Conservation (phyloP, 2,329 filamentous ascomycete genomes). For the Periconia sp. region DNA sequence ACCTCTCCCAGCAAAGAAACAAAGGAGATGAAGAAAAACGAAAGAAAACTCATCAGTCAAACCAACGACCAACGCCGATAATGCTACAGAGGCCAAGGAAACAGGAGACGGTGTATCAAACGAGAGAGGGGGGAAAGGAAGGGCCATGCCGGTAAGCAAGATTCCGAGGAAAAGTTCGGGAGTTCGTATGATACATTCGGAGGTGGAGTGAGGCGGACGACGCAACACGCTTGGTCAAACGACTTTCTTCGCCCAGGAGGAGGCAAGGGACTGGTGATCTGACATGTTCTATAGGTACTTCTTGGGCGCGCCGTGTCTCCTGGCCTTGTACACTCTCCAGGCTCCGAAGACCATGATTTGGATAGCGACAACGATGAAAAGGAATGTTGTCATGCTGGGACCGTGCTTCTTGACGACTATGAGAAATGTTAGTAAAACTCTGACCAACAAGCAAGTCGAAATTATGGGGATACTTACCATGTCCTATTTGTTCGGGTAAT, state of each 20-base stretch:
- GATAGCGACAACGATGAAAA: slow-evolving; percentile 72
- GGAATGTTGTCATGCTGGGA: slow-evolving; percentile 62
- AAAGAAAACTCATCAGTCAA: not conserved
- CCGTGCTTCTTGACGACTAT: slow-evolving; percentile 56
- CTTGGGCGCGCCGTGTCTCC: slow-evolving; percentile 76
- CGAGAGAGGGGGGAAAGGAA: not conserved
- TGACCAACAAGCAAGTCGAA: not conserved
- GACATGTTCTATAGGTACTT: slow-evolving; percentile 71
- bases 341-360: slow-evolving; percentile 70
- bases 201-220: no score
- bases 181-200: no score
- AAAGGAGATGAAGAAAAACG: not conserved
- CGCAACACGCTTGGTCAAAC: not conserved
- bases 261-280: not conserved
- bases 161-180: no score
- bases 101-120: not conserved
- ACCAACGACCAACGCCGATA: not conserved
- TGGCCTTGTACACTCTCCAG: slow-evolving; percentile 79
- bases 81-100: not conserved
- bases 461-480: slow-evolving; percentile 45
- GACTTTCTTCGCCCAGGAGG: not conserved
- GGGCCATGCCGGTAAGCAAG: no score
- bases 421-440: slow-evolving; percentile 14
- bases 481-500: slow-evolving; percentile 53
- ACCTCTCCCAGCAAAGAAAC: not conserved